phyloP scores from a whole-genome alignment of 2,329 filamentous ascomycete species.

The Coniella lustricola region DNA sequence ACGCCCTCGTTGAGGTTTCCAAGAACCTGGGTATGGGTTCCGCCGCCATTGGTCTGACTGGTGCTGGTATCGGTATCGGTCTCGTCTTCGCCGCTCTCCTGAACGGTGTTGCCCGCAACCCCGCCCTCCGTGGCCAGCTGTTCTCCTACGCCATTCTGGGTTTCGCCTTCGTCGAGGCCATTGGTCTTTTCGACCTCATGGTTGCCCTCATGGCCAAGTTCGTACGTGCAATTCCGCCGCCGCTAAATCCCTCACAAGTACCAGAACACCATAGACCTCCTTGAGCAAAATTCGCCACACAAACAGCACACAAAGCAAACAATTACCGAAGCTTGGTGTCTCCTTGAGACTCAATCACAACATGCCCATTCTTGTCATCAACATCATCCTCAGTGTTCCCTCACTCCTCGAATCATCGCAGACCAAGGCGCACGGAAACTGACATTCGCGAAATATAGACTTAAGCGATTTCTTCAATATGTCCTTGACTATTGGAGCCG shows the following conservation, averaged over 20 bases:
- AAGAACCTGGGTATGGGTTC: constrained; percentile 86
- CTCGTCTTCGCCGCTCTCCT: constrained; percentile 88
- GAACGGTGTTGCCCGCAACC: constrained; percentile 88
- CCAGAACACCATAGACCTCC: not conserved
- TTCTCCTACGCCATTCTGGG: constrained; percentile 94
- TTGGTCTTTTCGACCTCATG: constrained; percentile 84
- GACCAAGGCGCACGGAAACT: not conserved
- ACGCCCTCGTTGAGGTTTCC: constrained; percentile 83
- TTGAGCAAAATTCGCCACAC: too few relatives aligned
- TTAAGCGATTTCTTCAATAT: constrained; percentile 12
- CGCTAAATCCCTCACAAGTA: not conserved
- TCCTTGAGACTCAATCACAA: too few relatives aligned
- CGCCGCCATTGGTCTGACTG: constrained; percentile 85
- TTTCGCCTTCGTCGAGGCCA: constrained; percentile 92
- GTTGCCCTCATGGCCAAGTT: constrained; percentile 92
- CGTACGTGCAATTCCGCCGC: constrained; percentile 42
- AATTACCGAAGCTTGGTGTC: too few relatives aligned
- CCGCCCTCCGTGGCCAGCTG: constrained; percentile 87
- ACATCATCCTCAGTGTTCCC: not conserved
- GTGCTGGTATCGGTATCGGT: constrained; percentile 93
- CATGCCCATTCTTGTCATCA: too few relatives aligned
- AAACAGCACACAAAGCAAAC: too few relatives aligned
- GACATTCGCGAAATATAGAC: constrained; percentile 9
- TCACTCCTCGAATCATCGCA: not conserved
- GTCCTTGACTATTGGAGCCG: constrained; percentile 14